Percentiles rank a stretch among this genome's conserved stretches.
These are phyloP conservation scores for Penicillium sp. DNA, from an alignment of 2,329 filamentous ascomycete species.

Conservation along the genomic window DNA sequence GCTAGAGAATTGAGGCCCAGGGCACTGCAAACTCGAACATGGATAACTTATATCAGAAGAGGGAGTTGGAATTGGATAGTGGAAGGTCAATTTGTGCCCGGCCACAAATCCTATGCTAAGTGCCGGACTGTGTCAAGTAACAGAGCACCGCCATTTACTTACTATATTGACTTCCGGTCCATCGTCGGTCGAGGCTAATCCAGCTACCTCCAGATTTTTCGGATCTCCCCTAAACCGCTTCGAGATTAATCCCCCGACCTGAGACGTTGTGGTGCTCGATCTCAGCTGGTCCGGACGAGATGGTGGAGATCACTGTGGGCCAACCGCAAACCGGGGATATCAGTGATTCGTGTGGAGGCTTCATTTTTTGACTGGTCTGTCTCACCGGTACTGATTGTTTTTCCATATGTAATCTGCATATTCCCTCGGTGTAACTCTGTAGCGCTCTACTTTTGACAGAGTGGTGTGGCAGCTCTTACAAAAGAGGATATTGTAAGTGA, in stretches of 20 bases:
- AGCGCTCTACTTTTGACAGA: background rate
- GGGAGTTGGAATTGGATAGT: background rate
- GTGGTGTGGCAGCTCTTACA: slow-evolving; percentile 3
- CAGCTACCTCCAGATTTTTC: slow-evolving; percentile 15
- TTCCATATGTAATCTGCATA: background rate
- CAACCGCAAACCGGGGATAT: slow-evolving; percentile 1
- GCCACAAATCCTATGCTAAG: too few relatives aligned
- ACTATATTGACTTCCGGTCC: background rate
- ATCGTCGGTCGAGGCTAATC: background rate
- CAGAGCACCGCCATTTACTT: background rate
- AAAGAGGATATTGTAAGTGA: background rate
- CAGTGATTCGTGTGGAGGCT: slow-evolving; percentile 10
- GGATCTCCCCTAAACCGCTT: slow-evolving; percentile 1
- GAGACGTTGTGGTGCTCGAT: slow-evolving; percentile 13
- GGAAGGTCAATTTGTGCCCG: too few relatives aligned
- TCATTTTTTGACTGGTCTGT: background rate
- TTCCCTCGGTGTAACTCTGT: background rate
- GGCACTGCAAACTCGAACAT: slow-evolving; percentile 2
- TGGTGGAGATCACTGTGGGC: slow-evolving; percentile 12
- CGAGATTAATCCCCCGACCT: slow-evolving; percentile 1
- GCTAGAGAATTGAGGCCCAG: slow-evolving; percentile 2
- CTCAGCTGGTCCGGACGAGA: slow-evolving; percentile 13
- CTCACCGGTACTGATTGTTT: slow-evolving; percentile 18
- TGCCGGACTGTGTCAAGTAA: background rate
- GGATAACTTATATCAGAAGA: background rate